Percentiles rank a stretch among this genome's conserved stretches.
phyloP scores from a whole-genome alignment of 768 basidiomycete genomes.

The Hemileccinum rubropunctum region DNA sequence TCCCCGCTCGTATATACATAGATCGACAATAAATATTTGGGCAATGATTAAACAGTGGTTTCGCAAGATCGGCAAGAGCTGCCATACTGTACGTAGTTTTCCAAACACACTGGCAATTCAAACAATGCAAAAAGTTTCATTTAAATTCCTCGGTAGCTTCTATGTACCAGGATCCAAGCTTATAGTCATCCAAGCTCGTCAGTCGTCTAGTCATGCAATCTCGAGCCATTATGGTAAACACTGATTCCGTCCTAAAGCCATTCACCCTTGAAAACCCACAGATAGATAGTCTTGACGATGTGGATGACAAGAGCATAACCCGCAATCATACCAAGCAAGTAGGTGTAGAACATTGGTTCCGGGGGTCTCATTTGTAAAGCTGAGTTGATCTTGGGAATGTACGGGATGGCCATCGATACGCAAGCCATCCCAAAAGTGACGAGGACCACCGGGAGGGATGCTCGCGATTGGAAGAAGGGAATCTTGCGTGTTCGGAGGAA shows the following conservation, averaged over 20 bases:
- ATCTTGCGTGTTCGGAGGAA: slow-evolving; percentile 32
- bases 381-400: slow-evolving; percentile 30
- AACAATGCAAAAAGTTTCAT: neutral
- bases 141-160: slow-evolving; percentile 1
- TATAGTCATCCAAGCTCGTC: neutral
- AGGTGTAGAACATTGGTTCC: slow-evolving; percentile 27
- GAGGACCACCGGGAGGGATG: slow-evolving; percentile 23
- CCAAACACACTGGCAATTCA: neutral
- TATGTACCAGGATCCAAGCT: neutral
- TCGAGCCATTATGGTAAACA: neutral
- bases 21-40: too few species aligned
- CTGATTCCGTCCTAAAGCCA: slow-evolving; percentile 20
- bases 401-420: slow-evolving; percentile 32
- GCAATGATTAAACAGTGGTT: too few species aligned
- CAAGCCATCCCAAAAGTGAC: slow-evolving; percentile 33
- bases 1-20: too few species aligned
- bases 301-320: slow-evolving; percentile 28
- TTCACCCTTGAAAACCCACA: slow-evolving; percentile 28
- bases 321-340: slow-evolving; percentile 19
- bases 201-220: neutral
- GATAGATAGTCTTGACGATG: slow-evolving; percentile 26
- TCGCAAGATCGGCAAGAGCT: too few species aligned
- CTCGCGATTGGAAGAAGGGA: slow-evolving; percentile 32
- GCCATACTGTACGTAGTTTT: too few species aligned
- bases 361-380: slow-evolving; percentile 29